Evolutionary conservation across 2,329 filamentous ascomycete species (phyloP).

Genomic region (Daldinia sp.): DNA sequence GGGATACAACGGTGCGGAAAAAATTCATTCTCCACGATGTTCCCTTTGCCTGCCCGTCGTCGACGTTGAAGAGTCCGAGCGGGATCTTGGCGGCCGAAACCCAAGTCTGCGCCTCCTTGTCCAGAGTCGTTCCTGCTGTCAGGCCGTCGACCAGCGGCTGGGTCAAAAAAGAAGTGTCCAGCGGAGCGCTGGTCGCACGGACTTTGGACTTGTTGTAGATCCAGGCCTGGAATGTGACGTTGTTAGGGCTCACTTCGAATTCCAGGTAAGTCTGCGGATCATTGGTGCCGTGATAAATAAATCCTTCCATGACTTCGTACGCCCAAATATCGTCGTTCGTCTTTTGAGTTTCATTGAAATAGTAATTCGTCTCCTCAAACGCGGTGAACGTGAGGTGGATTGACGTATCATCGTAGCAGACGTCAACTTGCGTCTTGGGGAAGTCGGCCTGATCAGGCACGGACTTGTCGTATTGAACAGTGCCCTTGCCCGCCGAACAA

Average conservation of each 20-base stretch:
- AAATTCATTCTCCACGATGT: slow-evolving; percentile 63
- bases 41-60: slow-evolving; percentile 52
- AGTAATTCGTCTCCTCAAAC: slow-evolving; percentile 56
- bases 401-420: slow-evolving; percentile 55
- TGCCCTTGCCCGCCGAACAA: slow-evolving; percentile 49
- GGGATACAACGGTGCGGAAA: slow-evolving; percentile 56
- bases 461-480: slow-evolving; percentile 51
- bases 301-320: slow-evolving; percentile 62
- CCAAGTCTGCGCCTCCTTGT: slow-evolving; percentile 51
- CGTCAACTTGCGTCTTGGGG: slow-evolving; percentile 54
- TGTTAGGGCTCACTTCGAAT: slow-evolving; percentile 60
- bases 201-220: slow-evolving; percentile 60
- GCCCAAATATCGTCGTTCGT: slow-evolving; percentile 58
- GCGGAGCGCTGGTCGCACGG: slow-evolving; percentile 51
- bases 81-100: slow-evolving; percentile 53
- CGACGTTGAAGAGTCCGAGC: slow-evolving; percentile 59
- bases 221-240: slow-evolving; percentile 60
- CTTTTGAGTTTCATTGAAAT: slow-evolving; percentile 52
- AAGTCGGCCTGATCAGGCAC: slow-evolving; percentile 54
- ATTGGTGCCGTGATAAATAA: slow-evolving; percentile 55
- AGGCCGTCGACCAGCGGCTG: slow-evolving; percentile 54
- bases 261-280: slow-evolving; percentile 60
- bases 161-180: slow-evolving; percentile 54
- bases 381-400: slow-evolving; percentile 56
- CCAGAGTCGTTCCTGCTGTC: slow-evolving; percentile 50